Evolutionary conservation across 2,329 filamentous ascomycete species (phyloP).

Genomic region (Microcera coccophila): DNA sequence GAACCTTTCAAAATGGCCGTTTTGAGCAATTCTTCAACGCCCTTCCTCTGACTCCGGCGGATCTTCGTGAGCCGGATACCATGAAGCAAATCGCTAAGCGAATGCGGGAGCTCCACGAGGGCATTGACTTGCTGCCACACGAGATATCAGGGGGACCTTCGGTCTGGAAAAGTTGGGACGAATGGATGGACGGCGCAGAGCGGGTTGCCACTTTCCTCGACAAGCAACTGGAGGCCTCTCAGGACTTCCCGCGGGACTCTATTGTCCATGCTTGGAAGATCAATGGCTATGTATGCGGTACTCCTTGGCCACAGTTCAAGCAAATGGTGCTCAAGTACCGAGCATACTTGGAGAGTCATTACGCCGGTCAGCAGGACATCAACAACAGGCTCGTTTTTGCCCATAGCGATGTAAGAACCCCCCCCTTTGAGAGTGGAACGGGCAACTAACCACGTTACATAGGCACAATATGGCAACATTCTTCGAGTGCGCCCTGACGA

Average conservation of each 20-base stretch:
- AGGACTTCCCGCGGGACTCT: conserved; percentile 21
- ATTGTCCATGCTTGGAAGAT: conserved; percentile 57
- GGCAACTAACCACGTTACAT: conserved; percentile 9
- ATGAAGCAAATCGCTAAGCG: conserved; percentile 93
- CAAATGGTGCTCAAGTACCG: conserved; percentile 73
- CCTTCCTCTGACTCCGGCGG: conserved; percentile 68
- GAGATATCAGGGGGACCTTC: conserved; percentile 77
- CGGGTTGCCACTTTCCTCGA: conserved; percentile 56
- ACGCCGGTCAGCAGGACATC: conserved; percentile 63
- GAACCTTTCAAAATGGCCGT: conserved; percentile 89
- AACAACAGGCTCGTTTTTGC: conserved; percentile 81
- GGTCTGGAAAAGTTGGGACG: conserved; percentile 92
- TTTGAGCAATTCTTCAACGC: conserved; percentile 95
- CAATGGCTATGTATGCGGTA: conserved; percentile 74
- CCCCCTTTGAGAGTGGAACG: neutral
- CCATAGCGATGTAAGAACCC: conserved; percentile 81
- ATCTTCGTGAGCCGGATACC: conserved; percentile 76
- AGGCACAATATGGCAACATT: conserved; percentile 99
- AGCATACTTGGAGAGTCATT: conserved; percentile 65
- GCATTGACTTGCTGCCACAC: conserved; percentile 75
- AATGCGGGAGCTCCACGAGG: conserved; percentile 93
- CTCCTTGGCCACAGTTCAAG: conserved; percentile 76
- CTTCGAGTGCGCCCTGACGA: conserved; percentile 65
- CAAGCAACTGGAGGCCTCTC: conserved; percentile 52
- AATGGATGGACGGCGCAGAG: conserved; percentile 69